Conservation (phyloP, 805 yeast species). For the Suhomyces canberraensis region DNA sequence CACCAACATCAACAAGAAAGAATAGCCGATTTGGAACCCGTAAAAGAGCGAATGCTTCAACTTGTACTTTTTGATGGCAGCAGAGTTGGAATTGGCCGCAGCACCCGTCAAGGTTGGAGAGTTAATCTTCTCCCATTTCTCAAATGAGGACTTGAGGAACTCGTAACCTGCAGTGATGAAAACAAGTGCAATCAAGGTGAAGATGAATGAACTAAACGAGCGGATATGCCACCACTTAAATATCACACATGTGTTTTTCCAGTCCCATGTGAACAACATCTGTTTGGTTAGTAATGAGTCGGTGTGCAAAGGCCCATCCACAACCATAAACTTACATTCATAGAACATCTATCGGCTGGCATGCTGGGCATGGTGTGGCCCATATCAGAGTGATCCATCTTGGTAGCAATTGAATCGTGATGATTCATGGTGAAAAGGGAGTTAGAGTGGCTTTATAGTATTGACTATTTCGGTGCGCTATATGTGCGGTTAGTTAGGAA, state of each 20-base stretch:
- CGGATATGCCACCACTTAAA: slow-evolving; percentile 79
- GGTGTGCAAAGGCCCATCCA: not conserved
- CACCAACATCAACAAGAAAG: slow-evolving; percentile 71
- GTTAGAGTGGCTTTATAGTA: not conserved
- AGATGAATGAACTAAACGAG: slow-evolving; percentile 46
- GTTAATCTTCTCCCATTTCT: slow-evolving; percentile 25
- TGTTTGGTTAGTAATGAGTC: slow-evolving; percentile 12
- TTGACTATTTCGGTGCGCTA: not conserved
- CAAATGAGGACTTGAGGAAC: slow-evolving; percentile 35
- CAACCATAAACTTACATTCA: slow-evolving; percentile 40
- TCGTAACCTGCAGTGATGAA: slow-evolving; percentile 59
- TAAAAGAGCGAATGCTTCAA: slow-evolving; percentile 45
- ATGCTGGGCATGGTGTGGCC: slow-evolving; percentile 15
- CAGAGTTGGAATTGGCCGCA: slow-evolving; percentile 5
- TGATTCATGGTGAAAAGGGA: not conserved
- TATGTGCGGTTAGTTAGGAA: not conserved
- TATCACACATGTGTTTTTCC: slow-evolving; percentile 67
- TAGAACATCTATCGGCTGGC: slow-evolving; percentile 43
- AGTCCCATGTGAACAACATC: slow-evolving; percentile 80
- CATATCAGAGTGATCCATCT: slow-evolving; percentile 12
- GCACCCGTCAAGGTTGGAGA: slow-evolving; percentile 7
- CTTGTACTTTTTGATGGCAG: slow-evolving; percentile 13
- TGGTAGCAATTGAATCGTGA: not conserved
- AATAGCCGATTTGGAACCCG: slow-evolving; percentile 65
- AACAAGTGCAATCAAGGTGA: slow-evolving; percentile 50